Percentiles rank a stretch among this genome's conserved stretches.
These are phyloP conservation scores for Paracorniculantispora psalliotae DNA, from an alignment of 2,329 filamentous ascomycete genomes.

Conservation along the genomic window DNA sequence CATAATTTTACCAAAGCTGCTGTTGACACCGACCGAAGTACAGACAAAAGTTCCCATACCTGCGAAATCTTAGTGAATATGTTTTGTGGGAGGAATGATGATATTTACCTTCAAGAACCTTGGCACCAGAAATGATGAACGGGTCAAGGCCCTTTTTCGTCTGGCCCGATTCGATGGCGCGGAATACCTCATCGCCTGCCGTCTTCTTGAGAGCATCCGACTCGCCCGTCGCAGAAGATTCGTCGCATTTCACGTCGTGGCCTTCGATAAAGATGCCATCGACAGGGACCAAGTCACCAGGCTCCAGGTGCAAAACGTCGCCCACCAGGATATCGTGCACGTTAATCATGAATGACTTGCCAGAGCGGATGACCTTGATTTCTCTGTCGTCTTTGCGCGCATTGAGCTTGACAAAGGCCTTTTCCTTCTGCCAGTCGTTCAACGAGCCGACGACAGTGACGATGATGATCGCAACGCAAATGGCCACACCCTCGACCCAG, in stretches of 20 bases:
- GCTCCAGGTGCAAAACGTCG: constrained; percentile 63
- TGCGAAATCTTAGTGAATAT: background rate
- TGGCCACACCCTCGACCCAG: constrained; percentile 65
- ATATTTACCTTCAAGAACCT: constrained; percentile 43
- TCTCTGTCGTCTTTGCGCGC: constrained; percentile 58
- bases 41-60: constrained; percentile 50
- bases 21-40: constrained; percentile 52
- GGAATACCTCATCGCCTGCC: constrained; percentile 52
- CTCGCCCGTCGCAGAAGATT: constrained; percentile 69
- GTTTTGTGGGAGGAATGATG: background rate
- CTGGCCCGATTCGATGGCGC: constrained; percentile 44
- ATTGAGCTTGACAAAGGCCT: constrained; percentile 60
- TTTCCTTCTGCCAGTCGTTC: constrained; percentile 66
- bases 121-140: constrained; percentile 56
- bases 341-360: constrained; percentile 57
- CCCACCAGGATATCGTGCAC: constrained; percentile 65
- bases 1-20: constrained; percentile 50
- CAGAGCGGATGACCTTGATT: constrained; percentile 63
- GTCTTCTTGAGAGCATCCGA: constrained; percentile 68
- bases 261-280: constrained; percentile 64
- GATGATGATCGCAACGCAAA: constrained; percentile 60
- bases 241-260: constrained; percentile 56
- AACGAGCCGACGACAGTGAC: constrained; percentile 58
- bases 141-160: constrained; percentile 52
- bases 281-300: constrained; percentile 65